Base-by-base conservation (phyloP, 1,139 yeast genomes). In the Pichia sp. region DNA sequence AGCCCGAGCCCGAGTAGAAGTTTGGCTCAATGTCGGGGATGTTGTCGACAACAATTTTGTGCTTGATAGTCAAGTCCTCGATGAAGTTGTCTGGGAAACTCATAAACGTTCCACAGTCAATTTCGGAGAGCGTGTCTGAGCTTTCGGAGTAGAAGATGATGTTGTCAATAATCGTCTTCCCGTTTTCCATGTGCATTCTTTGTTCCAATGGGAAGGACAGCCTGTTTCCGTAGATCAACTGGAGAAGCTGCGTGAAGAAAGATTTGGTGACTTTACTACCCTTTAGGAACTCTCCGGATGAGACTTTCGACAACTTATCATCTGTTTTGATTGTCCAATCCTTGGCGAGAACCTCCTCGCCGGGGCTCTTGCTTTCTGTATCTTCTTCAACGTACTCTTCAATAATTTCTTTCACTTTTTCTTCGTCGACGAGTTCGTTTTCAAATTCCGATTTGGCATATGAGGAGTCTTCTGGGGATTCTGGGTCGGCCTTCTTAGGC, bases 1-100 rank as follows among this genome's bases (percentile, higher is more conserved):
- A 82, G 21, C 96, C 96, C 51, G 79, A 73, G 0, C 91, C 91
- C 9, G 69, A 63, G 62, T 79, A 82, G 28, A 75, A 64, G 1
- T 55, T 58, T 9, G 70, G 68, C 4, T 53, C 47, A 12, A 52
- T 42, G 9, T 52, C 44, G 1, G 66, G 66, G 3, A 64, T 50
- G 18, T 58, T 52, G 26, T 54, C 50, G 10, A 60, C 56, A n/a
- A 63, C 49, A 19, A 55, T 55, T 16, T 50, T 54, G 51, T 62
- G 66, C 42, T 62, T 63, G 4, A 21, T 41, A 6, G 46, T 57
- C 28, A 62, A 47, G 54, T 64, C 67, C 25, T 49, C 53, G 9
- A 63, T 37, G 34, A 64, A 60, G 23, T 60, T 57, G 6, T 53
- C 52, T 19, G 55, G 58, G 41, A 62, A 61, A 40, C 56, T 51